Base-by-base conservation (phyloP, 2,329 filamentous ascomycete genomes). In the Alternaria burnsii region DNA sequence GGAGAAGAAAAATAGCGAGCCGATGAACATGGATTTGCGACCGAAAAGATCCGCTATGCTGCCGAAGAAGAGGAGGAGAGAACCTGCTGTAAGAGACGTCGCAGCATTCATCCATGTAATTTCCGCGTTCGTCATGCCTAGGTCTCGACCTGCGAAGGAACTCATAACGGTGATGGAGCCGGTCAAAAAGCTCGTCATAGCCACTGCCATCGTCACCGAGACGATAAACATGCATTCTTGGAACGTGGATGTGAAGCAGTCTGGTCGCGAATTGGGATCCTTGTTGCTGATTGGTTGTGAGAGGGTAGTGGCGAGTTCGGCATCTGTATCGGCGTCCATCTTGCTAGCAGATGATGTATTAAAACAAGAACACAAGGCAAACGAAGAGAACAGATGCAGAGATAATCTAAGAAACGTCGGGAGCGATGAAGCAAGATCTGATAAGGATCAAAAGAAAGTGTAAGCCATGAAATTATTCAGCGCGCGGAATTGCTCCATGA, bases 51-150 rank as follows among this genome's bases (percentile, higher is more conserved):
- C 89, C 2, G 88, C 87, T 7, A 90, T 78, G 66, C 86, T 86
- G 40, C 88, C 89, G 60, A 91, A 89, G 67, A 88, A 85, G 9
- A 91, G 82, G 63, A 91, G 82, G 67, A 91, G 87, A 0, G 88
- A 84, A 7, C 88, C 88, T 36, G 86, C 86, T 1, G 85, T 86
- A 16, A 91, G 81, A 79, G 86, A 85, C 40, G 85, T 82, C n/a
- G 88, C 84, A 8, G 88, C 88, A 47, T 82, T 83, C 61, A 91
- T 87, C 88, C 89, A 91, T 0, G 88, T 89, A 24, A 91, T 85
- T 69, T 91, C 83, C 1, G 87, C 86, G 47, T 85, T 86, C 3
- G 84, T 86, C 88, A 91, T 91, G 46, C 81, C 71, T 55, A 91
- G 74, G 61, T 89, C 86, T 14, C 76, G 71, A 2, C 84, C 87